Evolutionary conservation across 129 eudicot genomes (phyloP).

Genomic region (Helianthus tuberosus): DNA sequence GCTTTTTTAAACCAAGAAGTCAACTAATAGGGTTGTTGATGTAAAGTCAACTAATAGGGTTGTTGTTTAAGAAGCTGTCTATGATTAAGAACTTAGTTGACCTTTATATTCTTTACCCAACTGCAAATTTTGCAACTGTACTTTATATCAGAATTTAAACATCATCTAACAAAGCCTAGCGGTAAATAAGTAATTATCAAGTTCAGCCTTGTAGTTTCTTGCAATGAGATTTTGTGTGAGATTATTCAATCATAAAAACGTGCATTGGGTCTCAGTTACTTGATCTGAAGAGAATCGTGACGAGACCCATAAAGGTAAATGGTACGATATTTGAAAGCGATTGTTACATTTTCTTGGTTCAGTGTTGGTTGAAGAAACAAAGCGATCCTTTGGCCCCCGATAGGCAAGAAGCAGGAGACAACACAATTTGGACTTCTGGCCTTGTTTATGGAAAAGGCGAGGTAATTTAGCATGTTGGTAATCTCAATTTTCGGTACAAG

Average conservation of each 20-base stretch:
- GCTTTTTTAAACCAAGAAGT: too few relatives aligned
- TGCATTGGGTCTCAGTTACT: neutral
- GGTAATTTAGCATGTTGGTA: slow-evolving; percentile 39
- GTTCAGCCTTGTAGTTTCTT: slow-evolving; percentile 10
- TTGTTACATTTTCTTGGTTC: slow-evolving; percentile 16
- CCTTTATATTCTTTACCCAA: neutral
- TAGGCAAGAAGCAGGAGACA: slow-evolving; percentile 54
- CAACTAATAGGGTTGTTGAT: neutral
- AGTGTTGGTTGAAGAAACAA: slow-evolving; percentile 98
- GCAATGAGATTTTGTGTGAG: neutral
- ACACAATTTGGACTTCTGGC: slow-evolving; percentile 90
- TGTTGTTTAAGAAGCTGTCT: neutral
- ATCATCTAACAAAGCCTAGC: neutral
- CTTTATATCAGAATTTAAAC: neutral
- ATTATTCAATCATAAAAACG: neutral
- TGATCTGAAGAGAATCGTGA: neutral
- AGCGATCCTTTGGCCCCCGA: slow-evolving; percentile 80
- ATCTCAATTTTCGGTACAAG: too few relatives aligned
- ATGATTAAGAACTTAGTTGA: slow-evolving; percentile 11
- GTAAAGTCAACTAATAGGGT: neutral
- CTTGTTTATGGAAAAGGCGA: slow-evolving; percentile 78
- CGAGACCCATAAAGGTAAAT: neutral
- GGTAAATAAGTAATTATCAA: neutral
- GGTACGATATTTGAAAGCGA: neutral
- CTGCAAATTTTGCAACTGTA: neutral